Evolutionary conservation across 2,329 filamentous ascomycete genomes (phyloP).

Genomic region (Fusarium dlaminii): DNA sequence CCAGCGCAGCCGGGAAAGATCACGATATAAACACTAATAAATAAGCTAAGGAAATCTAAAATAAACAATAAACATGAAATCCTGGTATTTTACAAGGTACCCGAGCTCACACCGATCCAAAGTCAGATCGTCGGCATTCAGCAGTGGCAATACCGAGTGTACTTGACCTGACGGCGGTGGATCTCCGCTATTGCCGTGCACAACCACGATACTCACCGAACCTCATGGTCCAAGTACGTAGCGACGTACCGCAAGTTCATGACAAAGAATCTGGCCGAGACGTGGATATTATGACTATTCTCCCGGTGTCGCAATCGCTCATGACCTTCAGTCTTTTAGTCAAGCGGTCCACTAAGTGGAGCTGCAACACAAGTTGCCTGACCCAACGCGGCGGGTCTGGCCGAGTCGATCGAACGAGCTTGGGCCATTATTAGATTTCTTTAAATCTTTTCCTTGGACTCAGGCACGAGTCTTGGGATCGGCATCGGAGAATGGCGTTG

Average conservation of each 20-base stretch:
- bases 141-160: not conserved
- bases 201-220: not conserved
- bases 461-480: conserved; percentile 3
- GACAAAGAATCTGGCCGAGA: not conserved
- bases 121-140: not conserved
- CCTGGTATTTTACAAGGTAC: not conserved
- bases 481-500: not conserved
- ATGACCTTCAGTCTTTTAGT: conserved; percentile 9
- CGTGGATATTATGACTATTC: conserved; percentile 22
- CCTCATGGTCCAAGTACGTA: not conserved
- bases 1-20: not conserved
- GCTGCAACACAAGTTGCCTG: not conserved
- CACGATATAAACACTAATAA: not conserved
- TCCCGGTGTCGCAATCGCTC: not conserved
- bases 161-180: not conserved
- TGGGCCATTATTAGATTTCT: conserved; percentile 24
- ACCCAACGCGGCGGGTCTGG: conserved; percentile 15
- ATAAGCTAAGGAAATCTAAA: not conserved
- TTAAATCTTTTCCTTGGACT: not conserved
- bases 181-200: not conserved
- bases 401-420: conserved; percentile 24
- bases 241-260: not conserved
- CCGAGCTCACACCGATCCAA: not conserved
- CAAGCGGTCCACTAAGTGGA: conserved; percentile 9
- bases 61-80: not conserved